Conservation (phyloP, 129 eudicot genomes). For the Saussurea involucrata region DNA sequence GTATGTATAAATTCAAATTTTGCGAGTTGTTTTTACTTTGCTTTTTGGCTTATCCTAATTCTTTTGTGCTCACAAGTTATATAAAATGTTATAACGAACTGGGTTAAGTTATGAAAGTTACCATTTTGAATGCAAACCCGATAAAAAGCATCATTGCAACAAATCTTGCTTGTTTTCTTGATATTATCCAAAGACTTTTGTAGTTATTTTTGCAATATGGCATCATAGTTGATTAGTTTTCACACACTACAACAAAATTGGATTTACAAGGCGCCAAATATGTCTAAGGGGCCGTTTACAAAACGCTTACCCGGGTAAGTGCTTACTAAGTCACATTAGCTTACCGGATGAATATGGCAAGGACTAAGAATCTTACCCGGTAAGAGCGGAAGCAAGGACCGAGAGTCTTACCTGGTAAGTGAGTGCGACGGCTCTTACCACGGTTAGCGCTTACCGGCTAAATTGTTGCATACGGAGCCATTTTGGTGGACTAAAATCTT, state of each 20-base stretch:
- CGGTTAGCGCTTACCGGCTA: too few species aligned
- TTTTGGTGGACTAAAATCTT: too few species aligned
- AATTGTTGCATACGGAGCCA: too few species aligned
- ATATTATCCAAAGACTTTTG: neutral
- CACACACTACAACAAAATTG: neutral
- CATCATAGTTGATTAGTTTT: neutral
- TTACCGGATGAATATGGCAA: too few species aligned
- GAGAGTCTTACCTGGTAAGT: too few species aligned
- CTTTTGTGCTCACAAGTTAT: neutral
- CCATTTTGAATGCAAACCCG: neutral
- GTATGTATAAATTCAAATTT: constrained; percentile 28
- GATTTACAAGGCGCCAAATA: neutral
- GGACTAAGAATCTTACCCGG: too few species aligned
- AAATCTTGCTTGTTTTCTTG: neutral
- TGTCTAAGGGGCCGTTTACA: neutral
- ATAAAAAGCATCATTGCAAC: neutral
- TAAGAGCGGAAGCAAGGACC: too few species aligned
- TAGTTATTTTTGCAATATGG: neutral
- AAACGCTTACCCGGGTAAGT: too few species aligned
- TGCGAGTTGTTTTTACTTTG: neutral
- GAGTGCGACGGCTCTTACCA: too few species aligned
- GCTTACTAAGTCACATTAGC: too few species aligned
- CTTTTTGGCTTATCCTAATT: neutral
- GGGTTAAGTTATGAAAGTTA: neutral
- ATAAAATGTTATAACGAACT: neutral